Conservation (phyloP, 1,139 yeast species). For the Eremothecium cymbalariae region DNA sequence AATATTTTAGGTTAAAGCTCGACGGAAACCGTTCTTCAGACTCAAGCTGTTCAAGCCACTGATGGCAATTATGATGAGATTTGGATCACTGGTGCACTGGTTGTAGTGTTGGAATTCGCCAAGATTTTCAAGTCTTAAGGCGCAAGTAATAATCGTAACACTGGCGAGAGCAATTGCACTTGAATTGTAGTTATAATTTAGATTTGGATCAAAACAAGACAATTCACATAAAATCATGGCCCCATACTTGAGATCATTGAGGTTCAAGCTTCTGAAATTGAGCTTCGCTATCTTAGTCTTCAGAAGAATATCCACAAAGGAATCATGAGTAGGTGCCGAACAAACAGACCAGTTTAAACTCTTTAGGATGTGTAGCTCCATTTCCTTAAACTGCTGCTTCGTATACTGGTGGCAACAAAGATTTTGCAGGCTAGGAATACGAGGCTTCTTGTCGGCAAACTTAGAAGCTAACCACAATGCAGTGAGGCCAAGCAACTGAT, state of each 20-base stretch:
- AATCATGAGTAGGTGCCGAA: slow-evolving; percentile 48
- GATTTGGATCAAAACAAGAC: slow-evolving; percentile 52
- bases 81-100: slow-evolving; percentile 12
- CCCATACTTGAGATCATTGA: slow-evolving; percentile 46
- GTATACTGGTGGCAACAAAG: slow-evolving; percentile 56
- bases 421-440: slow-evolving; percentile 45
- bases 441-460: slow-evolving; percentile 59
- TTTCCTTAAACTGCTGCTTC: slow-evolving; percentile 51
- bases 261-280: slow-evolving; percentile 18
- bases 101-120: slow-evolving; percentile 19
- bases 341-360: slow-evolving; percentile 31
- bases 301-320: slow-evolving; percentile 49
- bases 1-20: slow-evolving; percentile 27
- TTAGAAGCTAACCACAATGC: slow-evolving; percentile 71
- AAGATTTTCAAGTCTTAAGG: slow-evolving; percentile 17
- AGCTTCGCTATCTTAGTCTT: slow-evolving; percentile 25
- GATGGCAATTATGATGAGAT: slow-evolving; percentile 15
- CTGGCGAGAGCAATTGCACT: slow-evolving; percentile 53
- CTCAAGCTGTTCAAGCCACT: slow-evolving; percentile 13
- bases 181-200: slow-evolving; percentile 47
- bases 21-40: slow-evolving; percentile 19
- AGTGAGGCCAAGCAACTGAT: slow-evolving; percentile 61
- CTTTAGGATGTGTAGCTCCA: slow-evolving; percentile 61
- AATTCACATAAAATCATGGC: slow-evolving; percentile 58
- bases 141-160: slow-evolving; percentile 27